Percentiles rank a stretch among this genome's conserved stretches.
Evolutionary conservation across 2,329 filamentous ascomycete species (phyloP).

Genomic region (Fusarium kyushuense): DNA sequence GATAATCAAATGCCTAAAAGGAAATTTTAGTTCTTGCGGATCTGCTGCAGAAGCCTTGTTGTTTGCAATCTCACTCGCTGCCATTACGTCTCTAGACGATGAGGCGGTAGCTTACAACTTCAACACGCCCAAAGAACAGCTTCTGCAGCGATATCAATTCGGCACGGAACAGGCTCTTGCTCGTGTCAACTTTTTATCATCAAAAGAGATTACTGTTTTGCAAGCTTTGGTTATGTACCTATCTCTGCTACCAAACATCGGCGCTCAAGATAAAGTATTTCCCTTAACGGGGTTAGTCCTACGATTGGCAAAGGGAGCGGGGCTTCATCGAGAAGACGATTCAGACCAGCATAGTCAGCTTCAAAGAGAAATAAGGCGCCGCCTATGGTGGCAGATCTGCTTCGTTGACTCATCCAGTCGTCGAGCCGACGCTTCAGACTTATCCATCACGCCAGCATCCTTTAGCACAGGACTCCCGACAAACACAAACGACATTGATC

Average conservation of each 20-base stretch:
- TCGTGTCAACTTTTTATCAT: slow-evolving; percentile 39
- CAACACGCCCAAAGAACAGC: slow-evolving; percentile 25
- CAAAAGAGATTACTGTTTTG: slow-evolving; percentile 41
- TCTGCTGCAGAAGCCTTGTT: slow-evolving; percentile 43
- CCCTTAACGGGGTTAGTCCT: slow-evolving; percentile 43
- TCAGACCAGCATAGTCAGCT: background rate
- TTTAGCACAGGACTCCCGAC: slow-evolving; percentile 59
- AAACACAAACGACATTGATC: slow-evolving; percentile 56
- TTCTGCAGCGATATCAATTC: slow-evolving; percentile 38
- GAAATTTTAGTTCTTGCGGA: slow-evolving; percentile 38
- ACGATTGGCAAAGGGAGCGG: slow-evolving; percentile 41
- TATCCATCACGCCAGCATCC: slow-evolving; percentile 34
- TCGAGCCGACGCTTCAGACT: slow-evolving; percentile 21
- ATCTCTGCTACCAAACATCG: slow-evolving; percentile 37
- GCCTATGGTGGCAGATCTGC: slow-evolving; percentile 50
- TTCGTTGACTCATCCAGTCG: slow-evolving; percentile 45
- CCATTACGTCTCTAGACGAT: slow-evolving; percentile 45
- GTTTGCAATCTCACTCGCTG: slow-evolving; percentile 46
- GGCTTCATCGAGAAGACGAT: slow-evolving; percentile 31
- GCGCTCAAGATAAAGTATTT: slow-evolving; percentile 42
- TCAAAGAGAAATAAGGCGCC: slow-evolving; percentile 40
- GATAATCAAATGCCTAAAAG: slow-evolving; percentile 31
- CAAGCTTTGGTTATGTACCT: slow-evolving; percentile 49
- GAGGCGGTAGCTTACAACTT: slow-evolving; percentile 37
- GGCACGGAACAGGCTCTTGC: slow-evolving; percentile 45